phyloP scores from a whole-genome alignment of 2,329 filamentous ascomycete genomes.

The Cladosporium colombiae region DNA sequence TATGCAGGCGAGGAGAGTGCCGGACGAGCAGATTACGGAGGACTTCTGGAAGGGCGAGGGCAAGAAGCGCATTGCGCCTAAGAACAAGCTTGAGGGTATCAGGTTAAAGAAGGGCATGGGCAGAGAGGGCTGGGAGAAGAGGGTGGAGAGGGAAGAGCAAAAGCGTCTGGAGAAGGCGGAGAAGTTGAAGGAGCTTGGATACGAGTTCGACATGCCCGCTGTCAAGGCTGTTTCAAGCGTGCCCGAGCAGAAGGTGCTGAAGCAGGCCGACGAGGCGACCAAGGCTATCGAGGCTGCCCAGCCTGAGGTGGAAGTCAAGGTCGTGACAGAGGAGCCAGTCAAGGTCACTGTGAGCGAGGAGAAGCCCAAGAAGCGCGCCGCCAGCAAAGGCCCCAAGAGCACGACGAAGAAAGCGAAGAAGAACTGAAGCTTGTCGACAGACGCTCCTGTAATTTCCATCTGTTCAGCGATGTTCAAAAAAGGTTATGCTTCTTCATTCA shows the following conservation, averaged over 20 bases:
- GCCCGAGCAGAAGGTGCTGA: constrained; percentile 49
- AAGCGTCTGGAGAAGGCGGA: constrained; percentile 68
- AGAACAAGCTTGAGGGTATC: constrained; percentile 80
- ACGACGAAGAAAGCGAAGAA: constrained; percentile 28
- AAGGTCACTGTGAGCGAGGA: constrained; percentile 33
- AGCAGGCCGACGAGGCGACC: constrained; percentile 35
- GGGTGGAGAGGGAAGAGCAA: constrained; percentile 70
- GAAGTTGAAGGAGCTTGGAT: constrained; percentile 79
- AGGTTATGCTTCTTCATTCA: constrained; percentile 8
- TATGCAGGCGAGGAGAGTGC: constrained; percentile 79
- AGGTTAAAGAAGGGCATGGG: constrained; percentile 72
- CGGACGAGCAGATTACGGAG: constrained; percentile 74
- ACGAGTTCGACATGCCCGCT: constrained; percentile 74
- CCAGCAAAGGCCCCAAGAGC: constrained; percentile 39
- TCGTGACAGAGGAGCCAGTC: constrained; percentile 24
- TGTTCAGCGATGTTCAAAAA: constrained; percentile 15
- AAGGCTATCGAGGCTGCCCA: constrained; percentile 35
- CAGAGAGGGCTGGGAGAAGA: constrained; percentile 75
- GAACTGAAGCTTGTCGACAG: constrained; percentile 9
- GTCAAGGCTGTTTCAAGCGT: constrained; percentile 63
- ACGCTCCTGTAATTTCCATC: constrained; percentile 14
- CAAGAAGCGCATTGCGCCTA: constrained; percentile 79
- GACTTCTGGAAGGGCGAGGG: constrained; percentile 89
- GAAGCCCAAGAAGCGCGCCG: constrained; percentile 38
- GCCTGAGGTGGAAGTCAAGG: constrained; percentile 4